Base-by-base conservation (phyloP, 495 filamentous ascomycete species). In the Aspergillus asperescens region DNA sequence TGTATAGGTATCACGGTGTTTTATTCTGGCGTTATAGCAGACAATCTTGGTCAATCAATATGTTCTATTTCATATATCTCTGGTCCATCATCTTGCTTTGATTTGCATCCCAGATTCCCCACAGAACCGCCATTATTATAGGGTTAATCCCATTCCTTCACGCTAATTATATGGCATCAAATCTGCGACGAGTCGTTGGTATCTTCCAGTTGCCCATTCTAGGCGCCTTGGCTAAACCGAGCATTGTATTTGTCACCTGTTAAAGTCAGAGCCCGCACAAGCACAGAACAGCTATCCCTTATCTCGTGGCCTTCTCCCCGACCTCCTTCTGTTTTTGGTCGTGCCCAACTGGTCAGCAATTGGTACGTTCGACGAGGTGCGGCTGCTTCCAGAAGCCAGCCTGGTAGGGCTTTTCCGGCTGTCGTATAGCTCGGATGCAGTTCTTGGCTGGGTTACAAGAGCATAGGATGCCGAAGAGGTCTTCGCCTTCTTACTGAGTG, bases 241-340 rank as follows among this genome's bases (percentile, higher is more conserved):
- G 63, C 63, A 23, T 54, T 66, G 48, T 74, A 74, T 20, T 59
- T 62, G 5, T 68, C 65, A 13, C 66, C 69, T 74, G 18, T 13
- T 1, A 10, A 37, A 5, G 58, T 55, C 35, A 38, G 18, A 9
- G 37, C 23, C 7, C 3, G 13, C 19, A 6, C 9, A 10, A 6
- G 9, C 1, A 23, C 19, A 24, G 29, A 7, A 20, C 8, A 16
- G 18, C 5, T 9, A 19, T 2, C 28, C 16, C 52, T 39, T 64
- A 70, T 68, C 62, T 60, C 65, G 55, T 37, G 64, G 57, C 20
- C 50, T 60, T 15, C 68, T 59, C 16, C 53, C 59, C 8, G 55
- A 50, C 0, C 65, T 22, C 31, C 46, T 48, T 4, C n/a, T 54
- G 19, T 54, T 46, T 29, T 61, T 59, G 24, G 34, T 43, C 2